Conservation (phyloP, 495 filamentous ascomycete genomes). For the Bathelium albidoporum region DNA sequence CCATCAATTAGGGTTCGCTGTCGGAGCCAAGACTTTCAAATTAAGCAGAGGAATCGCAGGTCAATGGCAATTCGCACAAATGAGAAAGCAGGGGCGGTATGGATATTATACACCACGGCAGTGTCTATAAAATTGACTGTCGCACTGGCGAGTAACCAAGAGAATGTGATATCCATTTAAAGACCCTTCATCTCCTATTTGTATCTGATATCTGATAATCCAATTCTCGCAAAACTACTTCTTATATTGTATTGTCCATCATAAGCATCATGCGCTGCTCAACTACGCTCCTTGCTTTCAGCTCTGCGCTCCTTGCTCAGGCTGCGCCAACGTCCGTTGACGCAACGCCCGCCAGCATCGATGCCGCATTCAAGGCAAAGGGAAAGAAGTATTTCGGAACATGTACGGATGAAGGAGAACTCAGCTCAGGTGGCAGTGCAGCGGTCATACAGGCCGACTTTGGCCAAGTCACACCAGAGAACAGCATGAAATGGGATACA, state of each 20-base stretch:
- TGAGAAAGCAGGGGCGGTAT: neutral
- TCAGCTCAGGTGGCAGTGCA: conserved; percentile 41
- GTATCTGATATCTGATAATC: neutral
- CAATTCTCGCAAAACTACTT: neutral
- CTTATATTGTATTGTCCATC: neutral
- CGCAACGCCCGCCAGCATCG: conserved; percentile 31
- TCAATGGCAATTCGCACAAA: neutral
- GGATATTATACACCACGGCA: neutral
- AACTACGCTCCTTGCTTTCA: neutral
- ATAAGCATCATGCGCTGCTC: neutral
- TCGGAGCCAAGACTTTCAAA: neutral
- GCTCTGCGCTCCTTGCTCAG: conserved; percentile 2
- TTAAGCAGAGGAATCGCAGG: neutral
- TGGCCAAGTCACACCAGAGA: conserved; percentile 55
- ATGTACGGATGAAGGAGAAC: conserved; percentile 43
- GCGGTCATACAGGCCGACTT: conserved; percentile 51
- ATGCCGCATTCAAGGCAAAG: conserved; percentile 46
- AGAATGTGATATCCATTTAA: conserved; percentile 1
- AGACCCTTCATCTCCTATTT: neutral
- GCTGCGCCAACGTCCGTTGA: conserved; percentile 12
- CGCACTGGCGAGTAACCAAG: neutral
- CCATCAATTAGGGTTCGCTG: neutral
- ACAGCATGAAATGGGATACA: conserved; percentile 55
- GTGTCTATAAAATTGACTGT: neutral
- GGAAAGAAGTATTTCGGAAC: conserved; percentile 54